A percentile compares a stretch with the other conserved stretches of the same genome.
Conservation (phyloP, 345 rosid genomes). For the Litchi chinensis region DNA sequence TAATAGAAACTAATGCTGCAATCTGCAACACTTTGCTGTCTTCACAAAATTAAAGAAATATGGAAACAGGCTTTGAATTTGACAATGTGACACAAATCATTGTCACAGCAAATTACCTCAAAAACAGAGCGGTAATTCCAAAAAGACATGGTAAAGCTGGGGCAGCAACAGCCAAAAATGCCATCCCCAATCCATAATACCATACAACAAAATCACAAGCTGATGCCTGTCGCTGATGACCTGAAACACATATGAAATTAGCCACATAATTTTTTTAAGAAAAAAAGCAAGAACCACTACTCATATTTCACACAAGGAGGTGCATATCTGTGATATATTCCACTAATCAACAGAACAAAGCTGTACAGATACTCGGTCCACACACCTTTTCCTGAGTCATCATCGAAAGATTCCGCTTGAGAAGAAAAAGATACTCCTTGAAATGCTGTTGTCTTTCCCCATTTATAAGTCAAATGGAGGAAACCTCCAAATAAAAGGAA, state of each 20-base stretch:
- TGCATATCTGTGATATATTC: not conserved
- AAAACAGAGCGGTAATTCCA: conserved; percentile 80
- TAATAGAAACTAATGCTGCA: not conserved
- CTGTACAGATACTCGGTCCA: not conserved
- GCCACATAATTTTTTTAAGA: not conserved
- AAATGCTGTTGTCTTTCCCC: conserved; percentile 60
- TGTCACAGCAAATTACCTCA: conserved; percentile 50
- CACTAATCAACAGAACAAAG: not conserved
- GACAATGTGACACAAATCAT: not conserved
- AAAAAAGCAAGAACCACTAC: not conserved
- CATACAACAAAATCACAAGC: conserved; percentile 55
- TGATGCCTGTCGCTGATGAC: conserved; percentile 63
- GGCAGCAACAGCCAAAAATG: conserved; percentile 59
- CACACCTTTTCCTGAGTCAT: conserved; percentile 80
- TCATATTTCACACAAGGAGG: not conserved
- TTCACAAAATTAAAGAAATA: not conserved
- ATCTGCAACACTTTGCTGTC: not conserved
- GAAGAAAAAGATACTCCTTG: conserved; percentile 52
- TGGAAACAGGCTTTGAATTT: not conserved
- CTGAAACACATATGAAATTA: conserved; percentile 37
- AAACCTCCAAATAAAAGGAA: conserved; percentile 64
- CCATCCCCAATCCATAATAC: conserved; percentile 81
- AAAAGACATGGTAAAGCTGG: conserved; percentile 73
- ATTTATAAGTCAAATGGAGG: conserved; percentile 55
- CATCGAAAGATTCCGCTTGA: conserved; percentile 42